Conservation (phyloP, 768 basidiomycete genomes). For the Cubamyces sp. region DNA sequence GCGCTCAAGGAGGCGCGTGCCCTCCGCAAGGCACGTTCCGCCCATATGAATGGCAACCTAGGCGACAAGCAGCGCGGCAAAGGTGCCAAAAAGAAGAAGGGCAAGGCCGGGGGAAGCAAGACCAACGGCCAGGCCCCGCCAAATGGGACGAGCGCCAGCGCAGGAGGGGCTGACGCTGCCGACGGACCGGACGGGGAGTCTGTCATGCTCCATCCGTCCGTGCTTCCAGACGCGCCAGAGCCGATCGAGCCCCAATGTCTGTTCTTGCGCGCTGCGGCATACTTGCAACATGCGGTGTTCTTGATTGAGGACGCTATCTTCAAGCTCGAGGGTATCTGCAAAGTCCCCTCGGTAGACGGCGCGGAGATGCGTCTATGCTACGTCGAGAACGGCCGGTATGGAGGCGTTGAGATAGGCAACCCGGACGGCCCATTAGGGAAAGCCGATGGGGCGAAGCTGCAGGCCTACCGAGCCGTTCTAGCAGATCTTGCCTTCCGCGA, state of each 20-base stretch:
- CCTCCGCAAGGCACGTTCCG: constrained; percentile 63
- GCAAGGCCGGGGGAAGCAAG: constrained; percentile 41
- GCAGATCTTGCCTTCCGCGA: constrained; percentile 60
- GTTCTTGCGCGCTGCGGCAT: constrained; percentile 83
- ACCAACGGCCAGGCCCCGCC: constrained; percentile 70
- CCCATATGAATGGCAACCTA: constrained; percentile 51
- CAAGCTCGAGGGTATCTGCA: constrained; percentile 68
- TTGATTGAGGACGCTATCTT: constrained; percentile 77
- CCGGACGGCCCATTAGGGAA: constrained; percentile 77
- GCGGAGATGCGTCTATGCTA: constrained; percentile 79
- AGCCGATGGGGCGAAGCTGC: constrained; percentile 57
- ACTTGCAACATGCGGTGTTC: constrained; percentile 77
- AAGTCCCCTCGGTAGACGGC: constrained; percentile 62
- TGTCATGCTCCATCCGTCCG: constrained; percentile 67
- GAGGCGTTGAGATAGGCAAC: constrained; percentile 86
- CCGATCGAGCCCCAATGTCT: constrained; percentile 85
- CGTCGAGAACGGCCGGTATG: constrained; percentile 74
- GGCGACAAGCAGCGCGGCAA: constrained; percentile 42
- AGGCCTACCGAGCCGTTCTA: constrained; percentile 65
- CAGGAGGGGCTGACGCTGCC: constrained; percentile 40
- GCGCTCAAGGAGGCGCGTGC: constrained; percentile 80
- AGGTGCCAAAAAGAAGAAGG: constrained; percentile 61
- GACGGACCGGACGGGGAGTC: constrained; percentile 57
- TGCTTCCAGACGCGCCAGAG: constrained; percentile 78
- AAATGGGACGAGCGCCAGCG: constrained; percentile 58